Conservation (phyloP, 208 protist species). For the Acanthamoeba royreba region DNA sequence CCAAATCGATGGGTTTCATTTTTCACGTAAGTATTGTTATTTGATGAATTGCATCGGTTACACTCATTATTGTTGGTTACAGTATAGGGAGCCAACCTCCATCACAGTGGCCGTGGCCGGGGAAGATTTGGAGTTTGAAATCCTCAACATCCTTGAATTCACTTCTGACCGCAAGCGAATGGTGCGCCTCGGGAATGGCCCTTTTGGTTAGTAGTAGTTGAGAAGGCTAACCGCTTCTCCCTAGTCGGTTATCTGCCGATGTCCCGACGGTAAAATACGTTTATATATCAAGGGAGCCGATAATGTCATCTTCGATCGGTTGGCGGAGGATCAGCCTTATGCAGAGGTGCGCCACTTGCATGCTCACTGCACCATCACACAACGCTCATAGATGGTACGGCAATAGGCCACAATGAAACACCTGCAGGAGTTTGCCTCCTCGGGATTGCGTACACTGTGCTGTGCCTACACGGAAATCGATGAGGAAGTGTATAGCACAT, state of each 20-base stretch:
- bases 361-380: no score
- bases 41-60: no score
- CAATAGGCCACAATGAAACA: not conserved
- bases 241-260: not conserved
- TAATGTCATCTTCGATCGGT: slow-evolving; percentile 72
- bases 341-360: not conserved
- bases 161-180: slow-evolving; percentile 72
- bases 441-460: slow-evolving; percentile 5
- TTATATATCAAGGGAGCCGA: slow-evolving; percentile 81
- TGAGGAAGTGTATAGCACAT: not conserved
- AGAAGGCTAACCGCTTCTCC: not conserved
- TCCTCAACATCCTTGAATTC: slow-evolving; percentile 71
- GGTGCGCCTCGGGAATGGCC: slow-evolving; percentile 56
- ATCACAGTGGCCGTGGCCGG: not conserved
- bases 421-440: slow-evolving; percentile 55
- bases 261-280: not conserved
- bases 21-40: not conserved
- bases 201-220: not conserved
- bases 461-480: not conserved
- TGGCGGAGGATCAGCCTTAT: slow-evolving; percentile 32
- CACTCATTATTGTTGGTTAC: not conserved
- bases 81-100: not conserved
- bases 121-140: not conserved
- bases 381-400: no score
- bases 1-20: slow-evolving; percentile 73